Conservation (phyloP, 2,329 filamentous ascomycete species). For the Boeremia lycopersici region DNA sequence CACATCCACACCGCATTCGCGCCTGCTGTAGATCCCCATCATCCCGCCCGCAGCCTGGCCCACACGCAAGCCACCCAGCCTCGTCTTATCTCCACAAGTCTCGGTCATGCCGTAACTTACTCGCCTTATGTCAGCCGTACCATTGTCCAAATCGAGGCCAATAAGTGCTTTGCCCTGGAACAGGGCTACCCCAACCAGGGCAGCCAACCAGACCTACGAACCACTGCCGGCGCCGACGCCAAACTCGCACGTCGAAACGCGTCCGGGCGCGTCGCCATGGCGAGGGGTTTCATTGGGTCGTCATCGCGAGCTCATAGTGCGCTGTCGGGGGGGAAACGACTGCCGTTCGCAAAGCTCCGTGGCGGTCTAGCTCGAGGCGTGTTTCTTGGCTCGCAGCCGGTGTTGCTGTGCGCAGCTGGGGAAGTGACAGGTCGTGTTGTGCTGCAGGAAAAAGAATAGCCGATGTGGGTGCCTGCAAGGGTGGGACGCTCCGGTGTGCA, state of each 20-base stretch:
- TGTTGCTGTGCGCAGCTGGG: neutral
- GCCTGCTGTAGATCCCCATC: neutral
- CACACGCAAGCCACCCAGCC: constrained; percentile 1
- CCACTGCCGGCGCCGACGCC: constrained; percentile 5
- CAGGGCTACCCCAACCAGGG: neutral
- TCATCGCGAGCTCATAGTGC: constrained; percentile 5
- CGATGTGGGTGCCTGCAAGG: constrained; percentile 6
- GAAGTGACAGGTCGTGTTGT: neutral
- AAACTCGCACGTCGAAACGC: constrained; percentile 20
- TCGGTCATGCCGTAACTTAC: neutral
- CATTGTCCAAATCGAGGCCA: neutral
- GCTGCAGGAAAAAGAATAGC: constrained; percentile 1
- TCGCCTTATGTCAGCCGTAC: neutral
- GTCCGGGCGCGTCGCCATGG: constrained; percentile 19
- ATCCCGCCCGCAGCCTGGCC: neutral
- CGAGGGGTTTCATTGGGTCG: constrained; percentile 3
- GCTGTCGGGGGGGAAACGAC: neutral
- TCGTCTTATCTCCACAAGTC: neutral
- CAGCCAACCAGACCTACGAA: constrained; percentile 1
- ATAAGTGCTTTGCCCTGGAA: neutral
- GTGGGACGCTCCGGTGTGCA: constrained; percentile 12
- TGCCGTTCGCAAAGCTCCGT: neutral
- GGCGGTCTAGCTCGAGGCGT: neutral
- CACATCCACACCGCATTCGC: neutral
- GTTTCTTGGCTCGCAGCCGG: constrained; percentile 1